phyloP scores from a whole-genome alignment of 768 basidiomycete species.

The Suillus subaureus region DNA sequence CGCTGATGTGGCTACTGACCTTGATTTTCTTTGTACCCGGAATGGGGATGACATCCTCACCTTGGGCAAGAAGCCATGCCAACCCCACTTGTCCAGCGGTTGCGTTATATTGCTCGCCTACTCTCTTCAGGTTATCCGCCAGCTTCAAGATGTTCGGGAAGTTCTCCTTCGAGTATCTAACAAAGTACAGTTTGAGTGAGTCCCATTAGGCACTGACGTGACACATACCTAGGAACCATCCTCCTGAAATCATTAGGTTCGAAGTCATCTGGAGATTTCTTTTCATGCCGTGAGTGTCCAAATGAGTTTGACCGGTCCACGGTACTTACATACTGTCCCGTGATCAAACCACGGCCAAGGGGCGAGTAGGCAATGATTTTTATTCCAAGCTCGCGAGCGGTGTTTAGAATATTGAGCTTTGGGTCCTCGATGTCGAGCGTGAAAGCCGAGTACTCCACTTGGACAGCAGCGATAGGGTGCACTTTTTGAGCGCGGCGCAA shows the following conservation, averaged over 20 bases:
- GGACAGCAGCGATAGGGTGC: slow-evolving; percentile 51
- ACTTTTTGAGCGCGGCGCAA: slow-evolving; percentile 53
- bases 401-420: slow-evolving; percentile 42
- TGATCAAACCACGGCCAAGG: slow-evolving; percentile 54
- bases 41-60: slow-evolving; percentile 41
- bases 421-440: slow-evolving; percentile 48
- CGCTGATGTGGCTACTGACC: slow-evolving; percentile 15
- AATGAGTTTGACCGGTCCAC: not conserved
- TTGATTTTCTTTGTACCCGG: slow-evolving; percentile 41
- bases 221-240: slow-evolving; percentile 26
- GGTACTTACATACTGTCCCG: slow-evolving; percentile 43
- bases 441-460: slow-evolving; percentile 56
- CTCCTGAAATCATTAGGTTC: slow-evolving; percentile 29
- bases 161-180: slow-evolving; percentile 41
- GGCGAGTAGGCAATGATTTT: slow-evolving; percentile 54
- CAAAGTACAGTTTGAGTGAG: slow-evolving; percentile 29
- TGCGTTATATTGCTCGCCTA: slow-evolving; percentile 37
- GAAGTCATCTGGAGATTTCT: slow-evolving; percentile 38
- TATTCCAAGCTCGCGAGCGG: slow-evolving; percentile 51
- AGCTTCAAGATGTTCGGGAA: slow-evolving; percentile 47
- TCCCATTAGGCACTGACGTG: slow-evolving; percentile 31
- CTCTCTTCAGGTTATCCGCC: slow-evolving; percentile 32
- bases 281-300: not conserved
- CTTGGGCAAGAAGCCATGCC: slow-evolving; percentile 44
- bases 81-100: slow-evolving; percentile 43